Base-by-base conservation (phyloP, 148 eudicot genomes). In the Rhododendron griersonianum region DNA sequence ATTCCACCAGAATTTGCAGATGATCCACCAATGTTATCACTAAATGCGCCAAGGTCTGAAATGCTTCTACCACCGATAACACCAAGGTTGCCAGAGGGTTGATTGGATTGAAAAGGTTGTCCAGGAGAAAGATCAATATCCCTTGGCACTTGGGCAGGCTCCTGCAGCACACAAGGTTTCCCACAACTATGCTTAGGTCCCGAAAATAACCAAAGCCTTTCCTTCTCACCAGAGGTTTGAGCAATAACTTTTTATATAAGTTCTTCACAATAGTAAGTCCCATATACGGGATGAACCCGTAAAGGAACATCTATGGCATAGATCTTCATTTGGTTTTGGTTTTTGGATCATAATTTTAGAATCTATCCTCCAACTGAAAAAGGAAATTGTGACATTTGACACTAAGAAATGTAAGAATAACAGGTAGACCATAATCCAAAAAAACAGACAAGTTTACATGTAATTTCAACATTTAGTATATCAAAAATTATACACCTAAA, bases 51-150 rank as follows among this genome's bases (percentile, higher is more conserved):
- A 86, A 97, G 96, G 88, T 95, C 98, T 67, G 99, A 90, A 80
- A 92, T 92, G 88, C 99, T 94, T 91, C 93, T 95, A 86, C 96
- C 91, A 88, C 98, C 99, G 85, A 95, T 97, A 59, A 95, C 98
- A 84, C 99, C 98, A 85, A 92, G 98, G 85, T 91, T 92, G 23
- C 90, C 94, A 84, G 96, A 88, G 81, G 94, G 87, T 84, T 93
- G 96, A 89, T 87, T 90, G 80, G 98, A 88, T 86, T 93, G 98
- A 86, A 97, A 87, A 86, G 95, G 98, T 86, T 94, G 98, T 30
- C 98, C 96, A 84, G 98, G 98, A 85, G 99, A 94, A 85, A 97
- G 91, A 90, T 94, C 98, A 57, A 84, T 86, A 69, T 97, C 99
- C 87, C 93, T 90, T 78, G 87, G 86, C 83, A 91, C 79, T 89